Conservation (phyloP, 2,329 filamentous ascomycete species). For the Fusarium hainanense region DNA sequence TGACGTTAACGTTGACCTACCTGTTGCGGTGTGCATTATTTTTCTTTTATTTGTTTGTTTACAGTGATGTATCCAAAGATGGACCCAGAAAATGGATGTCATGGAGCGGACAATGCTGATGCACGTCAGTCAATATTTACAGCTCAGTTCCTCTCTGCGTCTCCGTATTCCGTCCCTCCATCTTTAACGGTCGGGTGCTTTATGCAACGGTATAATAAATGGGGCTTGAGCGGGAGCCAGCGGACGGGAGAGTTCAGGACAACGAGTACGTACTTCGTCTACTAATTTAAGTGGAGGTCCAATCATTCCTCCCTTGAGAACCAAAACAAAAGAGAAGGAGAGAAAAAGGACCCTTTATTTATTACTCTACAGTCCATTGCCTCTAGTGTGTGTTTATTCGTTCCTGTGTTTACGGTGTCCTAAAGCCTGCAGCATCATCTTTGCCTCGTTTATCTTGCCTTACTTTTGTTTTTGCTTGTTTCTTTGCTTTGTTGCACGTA, state of each 20-base stretch:
- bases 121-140: conserved; percentile 14
- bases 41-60: background rate
- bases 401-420: conserved; percentile 15
- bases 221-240: conserved; percentile 29
- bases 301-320: conserved; percentile 22
- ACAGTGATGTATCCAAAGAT: background rate
- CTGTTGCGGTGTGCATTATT: background rate
- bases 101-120: background rate
- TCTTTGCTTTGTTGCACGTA: conserved; percentile 4
- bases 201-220: conserved; percentile 25
- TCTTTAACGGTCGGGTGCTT: conserved; percentile 12
- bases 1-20: conserved; percentile 15
- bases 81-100: background rate
- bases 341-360: background rate
- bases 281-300: background rate
- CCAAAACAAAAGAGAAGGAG: conserved; percentile 17
- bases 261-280: conserved; percentile 4
- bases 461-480: background rate
- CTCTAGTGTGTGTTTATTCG: conserved; percentile 7
- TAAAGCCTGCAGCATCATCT: background rate
- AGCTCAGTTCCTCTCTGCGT: background rate
- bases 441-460: conserved; percentile 12
- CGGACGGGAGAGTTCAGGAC: background rate
- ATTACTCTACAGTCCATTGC: background rate
- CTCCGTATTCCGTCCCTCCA: conserved; percentile 17